Evolutionary conservation across 495 filamentous ascomycete genomes (phyloP), one percentile per base, ranked within the genome.

Genomic region (Chaetomium fimeti): DNA sequence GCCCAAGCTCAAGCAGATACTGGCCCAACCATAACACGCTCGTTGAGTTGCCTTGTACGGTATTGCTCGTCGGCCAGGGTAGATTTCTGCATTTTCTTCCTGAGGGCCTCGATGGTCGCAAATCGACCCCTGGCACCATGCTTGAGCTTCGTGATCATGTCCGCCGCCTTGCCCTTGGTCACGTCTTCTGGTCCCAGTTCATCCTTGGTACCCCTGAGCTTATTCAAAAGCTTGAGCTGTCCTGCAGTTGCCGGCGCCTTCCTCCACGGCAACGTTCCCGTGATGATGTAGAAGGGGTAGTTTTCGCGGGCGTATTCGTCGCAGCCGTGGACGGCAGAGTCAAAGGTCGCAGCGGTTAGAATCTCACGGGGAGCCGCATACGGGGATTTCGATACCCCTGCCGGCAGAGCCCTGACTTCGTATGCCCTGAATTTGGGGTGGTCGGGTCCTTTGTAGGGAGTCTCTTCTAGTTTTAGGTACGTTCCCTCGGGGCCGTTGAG

Each of bases 91-190:
- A 71, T 72, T 61, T 77, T 77, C 57, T 75, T 82, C 73, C 77
- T 82, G 20, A 76, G 76, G 0, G 78, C 81, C 71, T 82, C 77
- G 18, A 85, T 68, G 54, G 73, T 73, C 8, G 83, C 76, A 68
- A 89, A 93, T 43, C 84, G 81, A 13, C 89, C 89, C 68, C 85
- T 85, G 12, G 89, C 90, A 0, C 94, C 94, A 72, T 91, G 87
- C 68, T 88, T 91, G 62, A 97, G 68, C 71, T 96, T 96, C 2
- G 90, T 95, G 64, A 98, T 96, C 85, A 97, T 91, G 77, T 98
- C 94, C 22, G 82, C 83, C 38, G 94, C 95, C 69, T 85, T 84
- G 1, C 94, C 94, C 60, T 91, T 91, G 5, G 85, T 95, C 48
- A 97, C 63, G 36, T 84, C 81, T 1, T 70, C 72, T 0, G 75